phyloP scores from a whole-genome alignment of 805 yeast genomes.

The Candida railenensis region DNA sequence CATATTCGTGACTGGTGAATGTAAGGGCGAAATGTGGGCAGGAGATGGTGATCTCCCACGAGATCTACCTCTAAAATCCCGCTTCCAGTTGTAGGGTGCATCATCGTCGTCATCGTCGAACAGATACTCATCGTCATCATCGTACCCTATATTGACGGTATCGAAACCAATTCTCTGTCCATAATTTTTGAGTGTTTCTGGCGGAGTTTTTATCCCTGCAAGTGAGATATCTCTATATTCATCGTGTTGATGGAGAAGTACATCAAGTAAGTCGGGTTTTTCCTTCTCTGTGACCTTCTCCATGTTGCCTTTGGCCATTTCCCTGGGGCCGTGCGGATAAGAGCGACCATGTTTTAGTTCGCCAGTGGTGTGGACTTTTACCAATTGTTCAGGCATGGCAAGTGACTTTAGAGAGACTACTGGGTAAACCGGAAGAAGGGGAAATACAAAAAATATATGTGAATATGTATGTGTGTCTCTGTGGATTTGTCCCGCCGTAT shows the following conservation, averaged over 20 bases:
- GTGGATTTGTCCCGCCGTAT: no score
- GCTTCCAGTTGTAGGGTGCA: slow-evolving; percentile 8
- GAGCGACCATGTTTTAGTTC: no score
- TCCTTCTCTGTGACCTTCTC: neutral
- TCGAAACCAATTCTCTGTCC: slow-evolving; percentile 51
- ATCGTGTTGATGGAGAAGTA: slow-evolving; percentile 13
- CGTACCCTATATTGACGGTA: slow-evolving; percentile 43
- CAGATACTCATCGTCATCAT: slow-evolving; percentile 17
- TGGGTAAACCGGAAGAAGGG: no score
- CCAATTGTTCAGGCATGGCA: neutral
- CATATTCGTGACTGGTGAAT: slow-evolving; percentile 22
- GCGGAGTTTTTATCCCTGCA: slow-evolving; percentile 5
- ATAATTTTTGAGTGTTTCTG: slow-evolving; percentile 12
- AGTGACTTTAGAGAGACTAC: no score
- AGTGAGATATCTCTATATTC: slow-evolving; percentile 21
- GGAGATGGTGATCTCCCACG: slow-evolving; percentile 15
- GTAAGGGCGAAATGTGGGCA: slow-evolving; percentile 4
- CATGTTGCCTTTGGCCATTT: neutral
- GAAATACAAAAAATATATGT: no score
- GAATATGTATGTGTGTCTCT: no score
- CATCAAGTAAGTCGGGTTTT: slow-evolving; percentile 3
- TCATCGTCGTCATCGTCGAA: slow-evolving; percentile 17
- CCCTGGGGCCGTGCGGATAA: neutral
- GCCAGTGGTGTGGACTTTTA: neutral
- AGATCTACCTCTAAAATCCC: slow-evolving; percentile 10